Evolutionary conservation across 495 filamentous ascomycete genomes (phyloP).

Genomic region (Penicillium canescens): DNA sequence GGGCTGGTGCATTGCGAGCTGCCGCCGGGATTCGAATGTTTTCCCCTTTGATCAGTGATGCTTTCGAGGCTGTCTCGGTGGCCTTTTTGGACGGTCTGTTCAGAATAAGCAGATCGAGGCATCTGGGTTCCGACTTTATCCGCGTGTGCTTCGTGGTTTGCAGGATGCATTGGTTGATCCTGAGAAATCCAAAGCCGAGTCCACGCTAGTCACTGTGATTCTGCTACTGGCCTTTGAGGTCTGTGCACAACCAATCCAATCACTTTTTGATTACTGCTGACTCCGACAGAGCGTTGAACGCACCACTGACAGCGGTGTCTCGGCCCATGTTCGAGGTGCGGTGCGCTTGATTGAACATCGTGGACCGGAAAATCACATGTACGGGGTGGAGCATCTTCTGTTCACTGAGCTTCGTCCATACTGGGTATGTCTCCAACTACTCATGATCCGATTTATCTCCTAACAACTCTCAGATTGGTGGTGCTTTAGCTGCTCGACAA

Average conservation of each 20-base stretch:
- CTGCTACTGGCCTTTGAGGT: conserved; percentile 48
- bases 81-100: conserved; percentile 42
- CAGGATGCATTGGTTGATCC: conserved; percentile 43
- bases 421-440: conserved; percentile 32
- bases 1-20: conserved; percentile 41
- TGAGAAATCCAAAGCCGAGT: conserved; percentile 43
- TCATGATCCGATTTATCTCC: background rate
- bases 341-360: conserved; percentile 46
- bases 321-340: conserved; percentile 43
- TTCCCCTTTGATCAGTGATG: conserved; percentile 41
- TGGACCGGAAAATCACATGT: conserved; percentile 46
- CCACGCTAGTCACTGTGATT: conserved; percentile 44
- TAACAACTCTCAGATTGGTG: conserved; percentile 30
- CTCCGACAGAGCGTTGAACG: conserved; percentile 38
- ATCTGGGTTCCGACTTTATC: conserved; percentile 39
- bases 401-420: conserved; percentile 47
- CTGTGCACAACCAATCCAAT: background rate
- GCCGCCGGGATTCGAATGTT: conserved; percentile 47
- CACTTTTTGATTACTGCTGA: conserved; percentile 9
- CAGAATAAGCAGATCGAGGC: conserved; percentile 40
- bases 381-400: conserved; percentile 45
- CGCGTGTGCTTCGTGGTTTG: conserved; percentile 38
- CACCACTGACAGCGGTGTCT: conserved; percentile 35
- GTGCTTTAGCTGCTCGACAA: conserved; percentile 31
- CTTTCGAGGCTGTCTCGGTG: conserved; percentile 43